phyloP scores from a whole-genome alignment of 2,329 filamentous ascomycete species.

The Alternaria sp. region DNA sequence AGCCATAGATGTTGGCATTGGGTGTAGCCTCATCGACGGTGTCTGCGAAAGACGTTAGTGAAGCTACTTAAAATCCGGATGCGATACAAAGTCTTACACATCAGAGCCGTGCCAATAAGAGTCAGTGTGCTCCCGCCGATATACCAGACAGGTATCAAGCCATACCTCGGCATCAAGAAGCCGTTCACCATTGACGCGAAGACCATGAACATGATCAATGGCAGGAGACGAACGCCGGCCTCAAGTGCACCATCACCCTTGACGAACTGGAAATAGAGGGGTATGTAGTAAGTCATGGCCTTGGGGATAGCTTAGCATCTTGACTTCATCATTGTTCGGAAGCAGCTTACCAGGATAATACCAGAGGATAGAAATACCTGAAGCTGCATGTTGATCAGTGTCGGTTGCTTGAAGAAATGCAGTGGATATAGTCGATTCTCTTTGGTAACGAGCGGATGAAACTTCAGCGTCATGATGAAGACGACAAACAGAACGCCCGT shows the following conservation, averaged over 20 bases:
- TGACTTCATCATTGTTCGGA: background rate
- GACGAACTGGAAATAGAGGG: conserved; percentile 36
- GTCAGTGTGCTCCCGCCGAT: conserved; percentile 42
- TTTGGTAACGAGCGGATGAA: conserved; percentile 52
- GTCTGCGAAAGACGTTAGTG: background rate
- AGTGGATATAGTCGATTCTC: conserved; percentile 58
- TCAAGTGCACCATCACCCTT: conserved; percentile 22
- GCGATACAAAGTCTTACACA: conserved; percentile 29
- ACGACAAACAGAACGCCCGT: conserved; percentile 52
- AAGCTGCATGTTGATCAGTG: conserved; percentile 13
- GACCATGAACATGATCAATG: conserved; percentile 29
- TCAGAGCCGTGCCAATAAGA: conserved; percentile 14
- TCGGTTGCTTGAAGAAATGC: conserved; percentile 49
- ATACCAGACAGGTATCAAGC: conserved; percentile 27
- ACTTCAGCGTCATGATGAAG: conserved; percentile 56
- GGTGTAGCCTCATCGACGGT: conserved; percentile 23
- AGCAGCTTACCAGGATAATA: background rate
- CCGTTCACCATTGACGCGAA: conserved; percentile 27
- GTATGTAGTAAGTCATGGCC: conserved; percentile 31
- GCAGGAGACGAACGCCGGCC: conserved; percentile 34
- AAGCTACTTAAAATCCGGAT: background rate
- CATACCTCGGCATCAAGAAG: conserved; percentile 21
- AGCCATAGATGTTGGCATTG: conserved; percentile 28
- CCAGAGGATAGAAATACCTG: conserved; percentile 23
- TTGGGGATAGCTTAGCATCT: background rate